phyloP scores from a whole-genome alignment of 1,284 basidiomycete species.

The Polyporus tsugae region DNA sequence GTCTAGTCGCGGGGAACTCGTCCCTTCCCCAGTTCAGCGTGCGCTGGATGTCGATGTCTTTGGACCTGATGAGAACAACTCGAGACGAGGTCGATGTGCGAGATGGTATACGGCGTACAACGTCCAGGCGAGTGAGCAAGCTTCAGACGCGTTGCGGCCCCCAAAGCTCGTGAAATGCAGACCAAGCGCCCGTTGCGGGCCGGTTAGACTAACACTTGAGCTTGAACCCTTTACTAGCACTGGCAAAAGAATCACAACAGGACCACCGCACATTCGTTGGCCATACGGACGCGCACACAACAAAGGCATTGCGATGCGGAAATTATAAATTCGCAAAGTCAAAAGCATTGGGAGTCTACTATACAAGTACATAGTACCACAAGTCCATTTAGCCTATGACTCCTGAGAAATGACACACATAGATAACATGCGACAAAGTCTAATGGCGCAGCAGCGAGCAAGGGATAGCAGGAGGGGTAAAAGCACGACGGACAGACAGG shows the following conservation, averaged over 20 bases:
- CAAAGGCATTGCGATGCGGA: neutral
- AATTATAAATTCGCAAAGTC: slow-evolving; percentile 25
- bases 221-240: too few species aligned
- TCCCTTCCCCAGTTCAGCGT: neutral
- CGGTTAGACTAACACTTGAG: neutral
- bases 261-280: neutral
- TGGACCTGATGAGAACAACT: neutral
- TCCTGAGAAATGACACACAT: slow-evolving; percentile 28
- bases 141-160: neutral
- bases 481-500: slow-evolving; percentile 14
- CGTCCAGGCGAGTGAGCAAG: neutral
- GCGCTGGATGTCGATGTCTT: neutral
- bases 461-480: slow-evolving; percentile 12
- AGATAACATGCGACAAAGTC: slow-evolving; percentile 36
- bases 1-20: neutral
- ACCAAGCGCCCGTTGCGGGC: neutral
- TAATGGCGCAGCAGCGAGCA: slow-evolving; percentile 23
- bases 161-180: neutral
- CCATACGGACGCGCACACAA: neutral
- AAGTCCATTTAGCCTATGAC: slow-evolving; percentile 26
- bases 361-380: slow-evolving; percentile 37
- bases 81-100: neutral
- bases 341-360: slow-evolving; percentile 26
- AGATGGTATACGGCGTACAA: neutral
- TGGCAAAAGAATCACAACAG: neutral